A percentile compares a stretch with the other conserved stretches of the same genome.
Evolutionary conservation across 805 yeast species (phyloP).

Genomic region (Ogataea siamensis): DNA sequence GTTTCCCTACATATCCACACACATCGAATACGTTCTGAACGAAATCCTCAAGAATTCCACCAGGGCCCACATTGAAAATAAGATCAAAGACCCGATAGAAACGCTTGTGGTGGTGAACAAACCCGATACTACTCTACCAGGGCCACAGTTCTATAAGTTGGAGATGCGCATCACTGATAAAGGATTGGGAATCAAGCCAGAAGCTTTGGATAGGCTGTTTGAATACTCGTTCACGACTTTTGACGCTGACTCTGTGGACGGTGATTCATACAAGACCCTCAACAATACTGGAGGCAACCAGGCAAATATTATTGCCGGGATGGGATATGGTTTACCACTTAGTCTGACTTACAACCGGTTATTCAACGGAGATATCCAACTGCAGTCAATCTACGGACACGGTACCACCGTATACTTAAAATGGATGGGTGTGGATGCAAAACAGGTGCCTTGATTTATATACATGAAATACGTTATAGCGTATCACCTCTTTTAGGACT

Average conservation of each 20-base stretch:
- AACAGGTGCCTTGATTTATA: constrained; percentile 15
- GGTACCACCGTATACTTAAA: constrained; percentile 77
- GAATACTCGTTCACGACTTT: constrained; percentile 87
- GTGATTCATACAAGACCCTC: constrained; percentile 57
- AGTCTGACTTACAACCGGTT: constrained; percentile 72
- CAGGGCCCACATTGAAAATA: constrained; percentile 81
- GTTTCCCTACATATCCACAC: constrained; percentile 84
- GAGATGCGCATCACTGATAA: constrained; percentile 79
- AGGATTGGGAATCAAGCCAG: constrained; percentile 85
- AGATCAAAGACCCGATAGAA: constrained; percentile 43
- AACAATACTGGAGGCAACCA: constrained; percentile 60
- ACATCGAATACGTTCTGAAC: constrained; percentile 81
- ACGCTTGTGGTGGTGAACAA: constrained; percentile 43
- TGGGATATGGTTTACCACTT: constrained; percentile 94
- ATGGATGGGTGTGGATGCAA: constrained; percentile 36
- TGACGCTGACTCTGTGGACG: constrained; percentile 41
- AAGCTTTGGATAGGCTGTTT: constrained; percentile 63
- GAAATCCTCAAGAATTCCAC: constrained; percentile 86
- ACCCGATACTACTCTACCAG: constrained; percentile 25
- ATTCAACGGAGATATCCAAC: constrained; percentile 66
- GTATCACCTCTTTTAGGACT: constrained; percentile 33
- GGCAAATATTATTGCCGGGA: constrained; percentile 73
- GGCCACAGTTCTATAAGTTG: constrained; percentile 35
- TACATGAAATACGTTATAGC: constrained; percentile 16
- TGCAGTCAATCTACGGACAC: constrained; percentile 71